Evolutionary conservation across 2,329 filamentous ascomycete species (phyloP).

Genomic region (Colletotrichum lupini): DNA sequence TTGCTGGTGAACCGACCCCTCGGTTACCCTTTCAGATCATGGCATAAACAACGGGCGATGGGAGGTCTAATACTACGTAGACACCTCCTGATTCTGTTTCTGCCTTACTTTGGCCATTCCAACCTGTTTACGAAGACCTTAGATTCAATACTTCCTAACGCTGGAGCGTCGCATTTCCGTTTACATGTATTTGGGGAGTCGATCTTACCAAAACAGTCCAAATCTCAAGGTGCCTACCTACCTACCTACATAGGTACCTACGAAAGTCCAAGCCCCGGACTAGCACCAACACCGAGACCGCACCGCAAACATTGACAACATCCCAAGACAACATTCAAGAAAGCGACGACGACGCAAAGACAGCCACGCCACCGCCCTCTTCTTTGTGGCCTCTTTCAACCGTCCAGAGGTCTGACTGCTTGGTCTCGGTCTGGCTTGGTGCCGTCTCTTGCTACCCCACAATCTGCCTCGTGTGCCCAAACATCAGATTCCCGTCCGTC

Average conservation of each 20-base stretch:
- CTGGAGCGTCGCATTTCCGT: background rate
- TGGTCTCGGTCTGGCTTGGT: background rate
- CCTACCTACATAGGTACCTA: too few relatives aligned
- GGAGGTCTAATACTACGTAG: background rate
- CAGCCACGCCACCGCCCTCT: constrained; percentile 3
- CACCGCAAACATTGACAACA: background rate
- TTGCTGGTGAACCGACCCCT: constrained; percentile 34
- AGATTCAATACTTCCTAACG: background rate
- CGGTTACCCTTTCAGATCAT: background rate
- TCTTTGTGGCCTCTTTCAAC: constrained; percentile 5
- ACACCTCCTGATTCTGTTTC: background rate
- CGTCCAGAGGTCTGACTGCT: background rate
- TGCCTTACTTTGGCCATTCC: background rate
- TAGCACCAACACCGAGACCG: background rate
- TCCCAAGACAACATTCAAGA: background rate
- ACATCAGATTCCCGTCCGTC: background rate
- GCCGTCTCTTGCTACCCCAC: constrained; percentile 20
- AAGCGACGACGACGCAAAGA: background rate
- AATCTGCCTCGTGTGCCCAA: constrained; percentile 24
- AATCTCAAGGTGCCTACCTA: too few relatives aligned
- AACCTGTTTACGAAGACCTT: background rate
- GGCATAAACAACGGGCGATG: constrained; percentile 19
- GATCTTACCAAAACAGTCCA: background rate
- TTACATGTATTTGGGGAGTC: background rate
- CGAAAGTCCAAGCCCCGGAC: background rate